Percentiles rank a stretch among this genome's conserved stretches.
Evolutionary conservation across 345 rosid species (phyloP).

Genomic region (Citrus maxima): DNA sequence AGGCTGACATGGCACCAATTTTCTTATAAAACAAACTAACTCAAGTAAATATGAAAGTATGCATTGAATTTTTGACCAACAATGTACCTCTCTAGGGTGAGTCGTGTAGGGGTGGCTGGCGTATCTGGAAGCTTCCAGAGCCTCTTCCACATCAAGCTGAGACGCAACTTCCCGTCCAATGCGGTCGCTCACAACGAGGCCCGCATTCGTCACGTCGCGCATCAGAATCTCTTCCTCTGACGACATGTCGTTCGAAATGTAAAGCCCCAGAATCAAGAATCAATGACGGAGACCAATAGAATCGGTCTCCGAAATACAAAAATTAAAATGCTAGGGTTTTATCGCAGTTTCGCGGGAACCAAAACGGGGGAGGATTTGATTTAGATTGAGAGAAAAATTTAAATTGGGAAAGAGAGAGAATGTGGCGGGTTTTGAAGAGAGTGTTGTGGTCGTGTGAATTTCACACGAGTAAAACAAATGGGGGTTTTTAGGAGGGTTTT

Average conservation of each 20-base stretch:
- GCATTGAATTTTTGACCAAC: not conserved
- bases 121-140: conserved; percentile 89
- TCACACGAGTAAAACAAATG: not conserved
- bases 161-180: conserved; percentile 78
- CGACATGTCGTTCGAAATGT: conserved; percentile 42
- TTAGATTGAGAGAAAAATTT: not conserved
- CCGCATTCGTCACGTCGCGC: conserved; percentile 86
- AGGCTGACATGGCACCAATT: not conserved
- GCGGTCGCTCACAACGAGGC: conserved; percentile 68
- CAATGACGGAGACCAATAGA: conserved; percentile 13
- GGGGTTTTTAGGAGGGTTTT: conserved; percentile 23
- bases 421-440: not conserved
- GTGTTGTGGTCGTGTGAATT: not conserved
- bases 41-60: not conserved
- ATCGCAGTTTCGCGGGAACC: conserved; percentile 21
- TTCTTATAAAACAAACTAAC: not conserved
- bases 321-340: conserved; percentile 10
- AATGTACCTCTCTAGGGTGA: conserved; percentile 78
- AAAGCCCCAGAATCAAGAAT: conserved; percentile 12
- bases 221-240: conserved; percentile 73
- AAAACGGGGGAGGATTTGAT: not conserved
- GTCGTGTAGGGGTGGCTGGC: conserved; percentile 88
- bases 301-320: not conserved
- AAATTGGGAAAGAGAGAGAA: conserved; percentile 8
- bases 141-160: conserved; percentile 87